Percentiles rank a stretch among this genome's conserved stretches.
These are phyloP conservation scores for Neurospora cerealis DNA, from an alignment of 495 filamentous ascomycete species.

Conservation along the genomic window DNA sequence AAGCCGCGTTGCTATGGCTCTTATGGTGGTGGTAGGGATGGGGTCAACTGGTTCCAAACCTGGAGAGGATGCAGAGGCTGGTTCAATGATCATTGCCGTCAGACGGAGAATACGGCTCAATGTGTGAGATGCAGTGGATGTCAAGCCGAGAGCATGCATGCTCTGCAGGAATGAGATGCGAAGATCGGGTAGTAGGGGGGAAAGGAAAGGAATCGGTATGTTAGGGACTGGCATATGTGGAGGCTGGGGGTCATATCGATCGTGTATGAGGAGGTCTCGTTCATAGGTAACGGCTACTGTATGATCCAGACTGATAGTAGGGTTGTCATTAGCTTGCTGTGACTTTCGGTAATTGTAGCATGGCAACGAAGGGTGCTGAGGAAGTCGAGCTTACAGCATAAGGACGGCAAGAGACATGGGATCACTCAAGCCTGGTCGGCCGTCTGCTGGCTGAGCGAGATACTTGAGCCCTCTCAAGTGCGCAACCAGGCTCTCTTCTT, in stretches of 20 bases:
- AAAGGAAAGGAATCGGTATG: not conserved
- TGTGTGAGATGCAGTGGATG: not conserved
- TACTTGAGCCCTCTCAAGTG: slow-evolving; percentile 14
- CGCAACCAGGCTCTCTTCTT: slow-evolving; percentile 13
- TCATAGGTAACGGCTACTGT: slow-evolving; percentile 15
- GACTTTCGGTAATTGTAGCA: not conserved
- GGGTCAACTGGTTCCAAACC: not conserved
- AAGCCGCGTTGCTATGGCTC: not conserved
- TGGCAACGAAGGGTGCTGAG: not conserved
- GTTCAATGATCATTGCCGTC: slow-evolving; percentile 9
- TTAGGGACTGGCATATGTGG: not conserved
- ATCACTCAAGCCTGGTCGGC: slow-evolving; percentile 6
- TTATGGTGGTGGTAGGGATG: not conserved
- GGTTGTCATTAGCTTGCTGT: not conserved
- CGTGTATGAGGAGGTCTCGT: slow-evolving; percentile 6
- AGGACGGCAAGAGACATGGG: slow-evolving; percentile 2
- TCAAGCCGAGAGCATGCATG: not conserved
- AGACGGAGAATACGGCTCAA: slow-evolving; percentile 11
- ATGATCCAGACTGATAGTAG: slow-evolving; percentile 10
- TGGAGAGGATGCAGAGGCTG: not conserved
- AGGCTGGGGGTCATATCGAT: not conserved
- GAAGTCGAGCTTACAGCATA: slow-evolving; percentile 3
- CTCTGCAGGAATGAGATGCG: not conserved
- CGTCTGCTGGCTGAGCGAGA: slow-evolving; percentile 9
- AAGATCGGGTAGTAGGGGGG: not conserved